Evolutionary conservation across 1,284 basidiomycete genomes (phyloP).

Genomic region (Ustilago crameri): DNA sequence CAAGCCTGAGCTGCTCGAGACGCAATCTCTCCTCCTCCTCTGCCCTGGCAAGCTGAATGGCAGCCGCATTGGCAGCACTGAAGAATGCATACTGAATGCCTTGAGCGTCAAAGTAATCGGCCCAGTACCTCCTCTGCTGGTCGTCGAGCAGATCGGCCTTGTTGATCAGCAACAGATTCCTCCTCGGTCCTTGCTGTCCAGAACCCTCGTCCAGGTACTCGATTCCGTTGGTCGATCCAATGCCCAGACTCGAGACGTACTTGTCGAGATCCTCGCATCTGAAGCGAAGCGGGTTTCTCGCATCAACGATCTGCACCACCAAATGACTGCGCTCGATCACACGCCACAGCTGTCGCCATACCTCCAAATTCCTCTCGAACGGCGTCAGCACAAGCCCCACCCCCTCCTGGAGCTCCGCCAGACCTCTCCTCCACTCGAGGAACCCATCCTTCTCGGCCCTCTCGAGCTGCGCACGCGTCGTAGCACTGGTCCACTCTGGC

Average conservation of each 20-base stretch:
- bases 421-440: conserved; percentile 65
- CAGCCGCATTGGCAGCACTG: conserved; percentile 89
- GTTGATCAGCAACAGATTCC: conserved; percentile 88
- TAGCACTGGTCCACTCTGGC: conserved; percentile 61
- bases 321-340: conserved; percentile 67
- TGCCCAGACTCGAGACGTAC: conserved; percentile 59
- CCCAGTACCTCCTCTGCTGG: conserved; percentile 84
- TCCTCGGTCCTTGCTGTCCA: conserved; percentile 74
- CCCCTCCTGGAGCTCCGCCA: conserved; percentile 66
- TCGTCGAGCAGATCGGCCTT: conserved; percentile 92
- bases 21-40: conserved; percentile 72
- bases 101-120: conserved; percentile 88
- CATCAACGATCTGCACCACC: conserved; percentile 68
- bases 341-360: conserved; percentile 68
- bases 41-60: conserved; percentile 73
- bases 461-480: conserved; percentile 64
- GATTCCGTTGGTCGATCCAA: conserved; percentile 92
- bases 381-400: conserved; percentile 67
- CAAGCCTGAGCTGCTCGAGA: conserved; percentile 60
- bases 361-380: conserved; percentile 68
- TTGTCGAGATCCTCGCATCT: conserved; percentile 67
- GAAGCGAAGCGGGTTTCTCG: conserved; percentile 66
- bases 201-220: conserved; percentile 84
- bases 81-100: conserved; percentile 91
- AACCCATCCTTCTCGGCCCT: conserved; percentile 65